A percentile compares a stretch with the other conserved stretches of the same genome.
Conservation (phyloP, 805 yeast genomes). For the Pichia manshurica region DNA sequence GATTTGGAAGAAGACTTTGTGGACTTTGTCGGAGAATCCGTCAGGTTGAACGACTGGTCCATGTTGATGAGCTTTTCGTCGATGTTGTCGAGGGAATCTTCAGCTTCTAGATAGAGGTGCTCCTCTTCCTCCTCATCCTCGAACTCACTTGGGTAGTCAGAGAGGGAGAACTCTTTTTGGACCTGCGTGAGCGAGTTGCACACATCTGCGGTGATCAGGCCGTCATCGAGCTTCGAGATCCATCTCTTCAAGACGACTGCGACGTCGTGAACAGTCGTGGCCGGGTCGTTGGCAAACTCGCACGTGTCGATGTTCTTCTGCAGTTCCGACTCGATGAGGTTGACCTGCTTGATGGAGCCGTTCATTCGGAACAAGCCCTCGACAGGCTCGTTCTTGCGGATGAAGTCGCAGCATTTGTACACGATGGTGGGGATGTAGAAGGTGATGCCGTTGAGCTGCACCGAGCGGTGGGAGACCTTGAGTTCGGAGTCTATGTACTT, state of each 20-base stretch:
- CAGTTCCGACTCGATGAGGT: slow-evolving; percentile 25
- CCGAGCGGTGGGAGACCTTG: slow-evolving; percentile 15
- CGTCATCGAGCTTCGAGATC: slow-evolving; percentile 28
- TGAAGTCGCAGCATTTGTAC: slow-evolving; percentile 29
- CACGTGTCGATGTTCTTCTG: slow-evolving; percentile 19
- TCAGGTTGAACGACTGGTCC: not conserved
- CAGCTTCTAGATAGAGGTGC: not conserved
- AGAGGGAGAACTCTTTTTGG: not conserved
- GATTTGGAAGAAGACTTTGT: too few relatives aligned
- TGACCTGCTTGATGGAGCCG: slow-evolving; percentile 32
- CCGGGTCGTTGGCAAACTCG: slow-evolving; percentile 16
- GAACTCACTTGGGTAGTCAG: slow-evolving; percentile 10
- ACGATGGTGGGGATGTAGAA: slow-evolving; percentile 28
- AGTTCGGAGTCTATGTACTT: slow-evolving; percentile 22
- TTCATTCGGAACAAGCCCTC: slow-evolving; percentile 36
- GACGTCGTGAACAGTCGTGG: slow-evolving; percentile 29
- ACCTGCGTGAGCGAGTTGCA: slow-evolving; percentile 8
- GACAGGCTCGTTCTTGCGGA: slow-evolving; percentile 20
- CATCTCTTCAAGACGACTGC: slow-evolving; percentile 34
- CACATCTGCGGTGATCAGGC: slow-evolving; percentile 25
- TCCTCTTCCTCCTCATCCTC: slow-evolving; percentile 4
- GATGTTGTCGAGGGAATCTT: not conserved
- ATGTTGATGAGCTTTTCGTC: slow-evolving; percentile 6
- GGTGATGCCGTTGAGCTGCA: slow-evolving; percentile 8
- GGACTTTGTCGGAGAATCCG: not conserved